phyloP scores from a whole-genome alignment of 2,329 filamentous ascomycete species.

The Neonectria faginata region DNA sequence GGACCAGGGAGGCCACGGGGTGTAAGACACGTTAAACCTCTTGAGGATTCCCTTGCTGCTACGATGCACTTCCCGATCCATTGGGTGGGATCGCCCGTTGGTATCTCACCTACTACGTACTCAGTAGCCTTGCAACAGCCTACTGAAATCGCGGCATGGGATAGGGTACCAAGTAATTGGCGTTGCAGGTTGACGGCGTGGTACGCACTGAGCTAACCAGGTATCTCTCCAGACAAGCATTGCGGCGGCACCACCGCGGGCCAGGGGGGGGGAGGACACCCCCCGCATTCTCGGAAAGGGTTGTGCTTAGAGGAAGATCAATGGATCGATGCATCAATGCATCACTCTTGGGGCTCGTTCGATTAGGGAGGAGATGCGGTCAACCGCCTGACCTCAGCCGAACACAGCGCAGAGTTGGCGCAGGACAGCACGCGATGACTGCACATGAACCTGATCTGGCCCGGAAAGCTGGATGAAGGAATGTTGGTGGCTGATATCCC shows the following conservation, averaged over 20 bases:
- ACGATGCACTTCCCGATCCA: constrained; percentile 23
- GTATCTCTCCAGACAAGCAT: constrained; percentile 18
- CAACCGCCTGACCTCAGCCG: constrained; percentile 14
- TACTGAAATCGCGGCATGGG: constrained; percentile 13
- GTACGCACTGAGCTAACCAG: constrained; percentile 16
- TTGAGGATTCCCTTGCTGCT: constrained; percentile 12
- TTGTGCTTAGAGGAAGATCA: constrained; percentile 5
- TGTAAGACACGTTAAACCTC: constrained; percentile 26
- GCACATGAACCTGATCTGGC: constrained; percentile 15
- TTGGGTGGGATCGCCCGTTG: constrained; percentile 20
- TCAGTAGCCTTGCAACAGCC: constrained; percentile 8
- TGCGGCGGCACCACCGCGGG: constrained; percentile 8
- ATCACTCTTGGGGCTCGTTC: constrained; percentile 6
- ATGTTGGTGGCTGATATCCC: constrained; percentile 11
- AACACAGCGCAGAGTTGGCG: constrained; percentile 1
- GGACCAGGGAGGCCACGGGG: constrained; percentile 15
- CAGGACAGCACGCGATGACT: constrained; percentile 4
- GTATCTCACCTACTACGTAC: constrained; percentile 15
- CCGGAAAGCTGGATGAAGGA: constrained; percentile 10
- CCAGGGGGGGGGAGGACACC: background rate
- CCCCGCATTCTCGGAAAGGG: constrained; percentile 12
- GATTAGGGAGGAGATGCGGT: constrained; percentile 10
- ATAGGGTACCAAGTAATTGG: constrained; percentile 17
- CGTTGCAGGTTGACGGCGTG: constrained; percentile 6
- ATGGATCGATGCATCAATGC: constrained; percentile 15